Conservation (phyloP, 768 basidiomycete species). For the Rhizopogon roseolus region DNA sequence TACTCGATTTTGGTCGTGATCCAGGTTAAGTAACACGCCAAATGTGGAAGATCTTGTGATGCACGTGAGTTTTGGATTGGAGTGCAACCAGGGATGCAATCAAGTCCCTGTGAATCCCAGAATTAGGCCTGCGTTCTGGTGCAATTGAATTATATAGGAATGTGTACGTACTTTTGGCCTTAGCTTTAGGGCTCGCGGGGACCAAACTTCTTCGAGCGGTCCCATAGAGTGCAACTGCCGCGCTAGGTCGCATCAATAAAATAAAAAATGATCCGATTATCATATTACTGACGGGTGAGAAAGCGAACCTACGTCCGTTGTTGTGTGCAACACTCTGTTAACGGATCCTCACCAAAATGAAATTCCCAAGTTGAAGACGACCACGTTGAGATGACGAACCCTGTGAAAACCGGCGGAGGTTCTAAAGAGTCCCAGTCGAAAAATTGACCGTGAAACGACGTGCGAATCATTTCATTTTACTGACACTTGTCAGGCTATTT, state of each 20-base stretch:
- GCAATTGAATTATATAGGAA: not conserved
- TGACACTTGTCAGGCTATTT: not conserved
- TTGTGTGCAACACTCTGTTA: not conserved
- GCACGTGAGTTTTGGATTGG: constrained; percentile 1
- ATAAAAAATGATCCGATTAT: not conserved
- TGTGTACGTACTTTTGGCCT: not conserved
- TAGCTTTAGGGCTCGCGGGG: not conserved
- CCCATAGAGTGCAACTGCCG: too few species aligned
- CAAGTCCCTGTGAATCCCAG: not conserved
- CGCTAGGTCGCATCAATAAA: not conserved
- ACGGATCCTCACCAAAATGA: constrained; percentile 8
- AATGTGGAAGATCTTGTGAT: constrained; percentile 10
- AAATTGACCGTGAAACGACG: constrained; percentile 1
- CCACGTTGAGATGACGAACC: constrained; percentile 9
- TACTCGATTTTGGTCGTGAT: constrained; percentile 5
- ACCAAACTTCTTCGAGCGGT: not conserved
- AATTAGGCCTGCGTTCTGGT: not conserved
- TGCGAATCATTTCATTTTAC: constrained; percentile 1
- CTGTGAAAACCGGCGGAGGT: constrained; percentile 22
- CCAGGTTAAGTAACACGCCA: constrained; percentile 14
- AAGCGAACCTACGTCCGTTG: not conserved
- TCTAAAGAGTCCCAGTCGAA: not conserved
- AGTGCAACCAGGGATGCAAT: constrained; percentile 1
- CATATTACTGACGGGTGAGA: constrained; percentile 1
- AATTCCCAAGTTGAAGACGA: constrained; percentile 19